Percentiles rank a stretch among this genome's conserved stretches.
Conservation (phyloP, 2,329 filamentous ascomycete species). For the Sporothrix luriei region DNA sequence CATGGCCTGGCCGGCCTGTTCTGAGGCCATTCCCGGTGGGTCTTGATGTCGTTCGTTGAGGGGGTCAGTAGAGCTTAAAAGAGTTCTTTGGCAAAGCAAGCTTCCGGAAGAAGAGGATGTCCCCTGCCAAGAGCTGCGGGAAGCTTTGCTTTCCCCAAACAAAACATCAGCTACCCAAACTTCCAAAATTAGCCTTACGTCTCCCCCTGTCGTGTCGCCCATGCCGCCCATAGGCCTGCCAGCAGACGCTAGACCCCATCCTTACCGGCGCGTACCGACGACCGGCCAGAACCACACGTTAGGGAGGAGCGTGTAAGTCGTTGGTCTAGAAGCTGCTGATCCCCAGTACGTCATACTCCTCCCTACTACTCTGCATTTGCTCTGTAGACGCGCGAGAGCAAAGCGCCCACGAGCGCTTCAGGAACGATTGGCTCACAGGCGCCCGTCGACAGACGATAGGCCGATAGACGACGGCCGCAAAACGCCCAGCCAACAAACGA, state of each 20-base stretch:
- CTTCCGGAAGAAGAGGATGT: neutral
- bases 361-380: no score
- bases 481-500: neutral
- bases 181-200: neutral
- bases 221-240: no score
- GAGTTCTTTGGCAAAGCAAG: neutral
- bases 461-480: conserved; percentile 3
- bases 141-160: conserved; percentile 7
- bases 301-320: no score
- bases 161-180: neutral
- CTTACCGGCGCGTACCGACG: conserved; percentile 5
- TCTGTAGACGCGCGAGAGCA: conserved; percentile 6
- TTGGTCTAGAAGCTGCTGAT: no score
- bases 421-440: conserved; percentile 12
- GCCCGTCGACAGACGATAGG: conserved; percentile 24
- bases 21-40: conserved; percentile 2
- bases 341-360: no score
- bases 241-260: neutral
- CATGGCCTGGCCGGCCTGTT: conserved; percentile 11
- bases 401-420: neutral
- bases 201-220: no score
- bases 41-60: conserved; percentile 1
- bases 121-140: conserved; percentile 18
- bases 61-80: neutral
- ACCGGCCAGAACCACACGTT: neutral